Evolutionary conservation across 2,329 filamentous ascomycete species (phyloP), one percentile per base, ranked within the genome.

Genomic region (Fusarium sp.): DNA sequence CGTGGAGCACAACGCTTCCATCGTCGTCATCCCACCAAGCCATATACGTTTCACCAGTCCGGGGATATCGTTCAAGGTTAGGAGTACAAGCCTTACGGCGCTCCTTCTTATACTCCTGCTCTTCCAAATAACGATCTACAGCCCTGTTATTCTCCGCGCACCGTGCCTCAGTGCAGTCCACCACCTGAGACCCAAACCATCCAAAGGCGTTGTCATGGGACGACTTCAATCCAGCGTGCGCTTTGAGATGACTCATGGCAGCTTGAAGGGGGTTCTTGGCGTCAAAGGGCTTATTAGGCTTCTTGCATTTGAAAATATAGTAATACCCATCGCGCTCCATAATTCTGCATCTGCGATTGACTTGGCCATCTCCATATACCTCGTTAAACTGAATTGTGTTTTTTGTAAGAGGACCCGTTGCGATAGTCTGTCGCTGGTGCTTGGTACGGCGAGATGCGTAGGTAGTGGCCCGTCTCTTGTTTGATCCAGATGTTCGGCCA

Each of bases 121-220:
- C 48, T n/a, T 15, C 20, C 0, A 50, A 1, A 11, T 26, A 50
- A 26, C 17, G 0, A 11, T 50, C 8, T 14, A 3, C 32, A 37
- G 32, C 48, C 0, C 14, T 4, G 12, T 50, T 50, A 6, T 50
- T 50, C 20, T 10, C n/a, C 17, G 1, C 0, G 12, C 18, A 6
- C 9, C 2, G 1, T 4, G 1, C 1, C 0, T 50, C 48, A 3
- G 1, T 7, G 48, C 48, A 26, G 0, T 1, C 0, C 12, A 37
- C 7, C 0, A 50, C 48, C 3, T 4, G 48, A 3, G 4, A 18
- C 0, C 48, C 48, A 7, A 50, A 30, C 8, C 3, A 50, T n/a
- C 13, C 26, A 0, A 50, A 23, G 0, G 48, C 32, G n/a, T n/a
- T n/a, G n/a, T n/a, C n/a, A n/a, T n/a, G n/a, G n/a, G n/a, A n/a